Base-by-base conservation (phyloP, 352 stramenopile species). In the Globisporangium lucens region DNA sequence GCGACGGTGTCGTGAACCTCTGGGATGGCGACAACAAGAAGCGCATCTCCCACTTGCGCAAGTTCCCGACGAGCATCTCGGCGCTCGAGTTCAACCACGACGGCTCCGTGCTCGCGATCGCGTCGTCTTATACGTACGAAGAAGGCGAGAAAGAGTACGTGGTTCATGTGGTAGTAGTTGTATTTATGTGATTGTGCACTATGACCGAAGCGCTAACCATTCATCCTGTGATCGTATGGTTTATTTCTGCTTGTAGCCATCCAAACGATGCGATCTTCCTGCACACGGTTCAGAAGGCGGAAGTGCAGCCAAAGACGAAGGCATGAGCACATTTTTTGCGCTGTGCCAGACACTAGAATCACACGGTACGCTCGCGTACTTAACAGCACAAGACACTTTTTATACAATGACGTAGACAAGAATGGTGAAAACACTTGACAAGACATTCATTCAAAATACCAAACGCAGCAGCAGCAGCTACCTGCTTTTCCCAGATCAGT, bases 11-110 rank as follows among this genome's bases (percentile, higher is more conserved):
- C 7, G 89, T 97, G 59, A 96, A 95, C 60, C 83, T 97, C 1
- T 99, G 97, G 97, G 96, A 99, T 76, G 94, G 91, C 30, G 79
- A 80, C 33, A 97, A 98, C 75, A 99, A 99, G 84, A 99, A 99
- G 79, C 92, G 97, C 63, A 90, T 95, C 61, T 83, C 79, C 33
- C 81, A 94, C 38, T 79, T 99, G 61, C 84, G 77, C 36, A 87
- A 87, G 68, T 93, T 87, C 65, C 82, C 86, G 30, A 94, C 85
- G 17, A 94, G 91, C 63, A 92, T 99, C 60, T 85, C 96, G 2
- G 82, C 93, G 27, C 79, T 99, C 63, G 91, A 97, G 56, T 99
- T 99, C 75, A 98, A 95, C 70, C 70, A 83, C 61, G 93, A 98
- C 72, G 97, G 97, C 61, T 92, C 80, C 0, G 75, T 97, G 61